phyloP scores from a whole-genome alignment of 2,329 filamentous ascomycete genomes.

The Aureobasidium sp. region DNA sequence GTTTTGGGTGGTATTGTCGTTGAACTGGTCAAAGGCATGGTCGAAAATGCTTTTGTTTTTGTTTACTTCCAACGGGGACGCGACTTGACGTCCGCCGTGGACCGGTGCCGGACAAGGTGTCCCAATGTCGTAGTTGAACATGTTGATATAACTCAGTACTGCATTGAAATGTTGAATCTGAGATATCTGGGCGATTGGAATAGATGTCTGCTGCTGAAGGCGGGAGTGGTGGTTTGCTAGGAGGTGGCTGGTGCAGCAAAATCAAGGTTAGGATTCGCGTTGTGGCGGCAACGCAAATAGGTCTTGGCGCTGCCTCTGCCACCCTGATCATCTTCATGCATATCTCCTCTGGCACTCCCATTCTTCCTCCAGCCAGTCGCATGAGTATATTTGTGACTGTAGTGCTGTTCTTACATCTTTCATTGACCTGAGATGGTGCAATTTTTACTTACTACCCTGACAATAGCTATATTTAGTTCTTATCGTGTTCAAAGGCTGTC shows the following conservation, averaged over 20 bases:
- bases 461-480: too few species aligned
- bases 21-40: slow-evolving; percentile 5
- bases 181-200: neutral
- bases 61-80: slow-evolving; percentile 12
- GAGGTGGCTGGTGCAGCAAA: slow-evolving; percentile 5
- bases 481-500: too few species aligned
- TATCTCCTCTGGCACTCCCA: neutral
- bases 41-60: slow-evolving; percentile 13
- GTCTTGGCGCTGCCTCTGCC: neutral
- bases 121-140: slow-evolving; percentile 6
- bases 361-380: neutral
- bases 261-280: neutral
- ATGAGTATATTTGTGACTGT: neutral
- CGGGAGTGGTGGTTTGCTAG: neutral
- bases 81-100: neutral
- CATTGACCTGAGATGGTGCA: too few species aligned
- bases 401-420: neutral
- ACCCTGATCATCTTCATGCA: neutral
- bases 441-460: too few species aligned
- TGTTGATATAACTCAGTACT: slow-evolving; percentile 2
- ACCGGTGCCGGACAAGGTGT: slow-evolving; percentile 9
- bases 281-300: neutral
- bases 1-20: slow-evolving; percentile 19
- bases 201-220: neutral
- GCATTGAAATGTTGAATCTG: neutral